Evolutionary conservation across 2,329 filamentous ascomycete species (phyloP), one percentile per base, ranked within the genome.

Genomic region (Xylaria sp.): DNA sequence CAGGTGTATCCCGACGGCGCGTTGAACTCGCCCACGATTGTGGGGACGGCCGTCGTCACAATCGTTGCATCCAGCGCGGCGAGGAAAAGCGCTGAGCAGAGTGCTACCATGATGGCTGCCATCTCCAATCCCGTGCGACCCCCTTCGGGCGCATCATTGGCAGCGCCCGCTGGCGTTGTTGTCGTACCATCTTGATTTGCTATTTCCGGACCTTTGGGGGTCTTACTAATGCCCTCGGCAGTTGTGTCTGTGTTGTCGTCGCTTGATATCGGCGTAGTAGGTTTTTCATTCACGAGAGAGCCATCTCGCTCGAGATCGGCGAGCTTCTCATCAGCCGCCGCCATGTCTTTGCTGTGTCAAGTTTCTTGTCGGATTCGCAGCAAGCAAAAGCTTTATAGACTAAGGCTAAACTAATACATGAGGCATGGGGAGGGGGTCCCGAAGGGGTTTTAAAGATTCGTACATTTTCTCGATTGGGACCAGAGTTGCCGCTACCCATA

Each of bases 1-100:
- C 92, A 94, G 60, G 90, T 87, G 79, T 94, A 94, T 28, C 91
- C 92, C 17, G 87, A 82, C 3, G 88, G 88, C 6, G 91, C 92
- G 53, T 88, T 76, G 69, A 94, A 87, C 68, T 91, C 84, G 40
- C 80, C 79, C 5, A 87, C 84, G 71, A 93, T 92, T 15, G 88
- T 89, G 0, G 90, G 90, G 5, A 92, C 83, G 6, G 90, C 88
- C 0, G 90, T 92, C 11, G 90, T 86, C 72, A 92, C 83, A 75
- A 92, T 90, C 36, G 89, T 91, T 60, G 84, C 80, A 74, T 88
- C 86, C 61, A 88, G 81, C 0, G 86, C 86, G 1, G 86, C 85
- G 40, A 88, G 81, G 76, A 88, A 87, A 20, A 88, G 77, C 13
- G 75, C 77, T 3, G 74, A 75, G 63, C 77, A 78, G 9, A 79